phyloP scores from a whole-genome alignment of 495 filamentous ascomycete species.

The Geopyxis carbonaria region DNA sequence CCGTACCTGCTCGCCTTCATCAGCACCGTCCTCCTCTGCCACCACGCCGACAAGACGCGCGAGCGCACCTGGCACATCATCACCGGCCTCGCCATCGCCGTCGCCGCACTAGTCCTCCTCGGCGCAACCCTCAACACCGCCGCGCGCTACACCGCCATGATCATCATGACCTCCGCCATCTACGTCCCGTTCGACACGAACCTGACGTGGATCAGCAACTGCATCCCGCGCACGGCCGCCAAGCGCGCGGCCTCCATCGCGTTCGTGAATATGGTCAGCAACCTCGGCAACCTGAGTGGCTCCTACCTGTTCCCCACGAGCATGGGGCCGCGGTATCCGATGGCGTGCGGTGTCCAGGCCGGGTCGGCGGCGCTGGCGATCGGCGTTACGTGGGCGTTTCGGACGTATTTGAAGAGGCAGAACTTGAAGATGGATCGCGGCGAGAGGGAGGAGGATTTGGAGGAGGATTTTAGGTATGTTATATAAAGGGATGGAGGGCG shows the following conservation, averaged over 20 bases:
- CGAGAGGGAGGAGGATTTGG: no score
- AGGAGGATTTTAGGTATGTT: no score
- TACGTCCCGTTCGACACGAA: constrained; percentile 9
- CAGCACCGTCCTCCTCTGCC: constrained; percentile 10
- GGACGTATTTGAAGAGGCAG: no score
- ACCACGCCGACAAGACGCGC: constrained; percentile 6
- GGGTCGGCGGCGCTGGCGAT: no score
- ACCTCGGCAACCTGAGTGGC: constrained; percentile 6
- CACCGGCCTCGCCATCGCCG: constrained; percentile 3
- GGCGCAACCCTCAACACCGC: constrained; percentile 5
- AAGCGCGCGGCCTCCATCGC: constrained; percentile 9
- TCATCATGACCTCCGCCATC: constrained; percentile 9
- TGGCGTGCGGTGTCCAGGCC: no score
- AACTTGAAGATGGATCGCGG: no score
- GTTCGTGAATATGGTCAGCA: constrained; percentile 7
- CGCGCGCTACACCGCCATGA: constrained; percentile 6
- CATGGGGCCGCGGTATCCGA: no score
- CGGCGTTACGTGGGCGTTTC: no score
- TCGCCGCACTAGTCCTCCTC: constrained; percentile 6
- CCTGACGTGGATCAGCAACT: constrained; percentile 9
- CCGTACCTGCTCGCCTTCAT: constrained; percentile 26
- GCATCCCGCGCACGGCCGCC: constrained; percentile 23
- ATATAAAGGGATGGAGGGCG: no score
- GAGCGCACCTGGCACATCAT: constrained; percentile 9
- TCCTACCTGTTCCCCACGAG: constrained; percentile 11